Percentiles rank a stretch among this genome's conserved stretches.
Conservation (phyloP, 805 yeast genomes). For the Wickerhamomyces strasburgensis region DNA sequence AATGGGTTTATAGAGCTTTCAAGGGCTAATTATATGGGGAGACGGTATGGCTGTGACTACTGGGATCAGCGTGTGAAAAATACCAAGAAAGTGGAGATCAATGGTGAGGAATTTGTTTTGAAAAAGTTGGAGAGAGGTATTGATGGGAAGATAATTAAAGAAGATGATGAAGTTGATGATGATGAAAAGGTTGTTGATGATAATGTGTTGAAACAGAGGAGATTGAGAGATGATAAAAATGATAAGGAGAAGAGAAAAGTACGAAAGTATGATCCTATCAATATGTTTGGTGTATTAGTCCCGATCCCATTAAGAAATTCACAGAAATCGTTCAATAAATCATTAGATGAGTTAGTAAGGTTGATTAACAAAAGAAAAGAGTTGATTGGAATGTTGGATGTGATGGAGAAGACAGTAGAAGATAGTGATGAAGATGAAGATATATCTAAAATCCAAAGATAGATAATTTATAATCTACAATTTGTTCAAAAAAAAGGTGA, state of each 20-base stretch:
- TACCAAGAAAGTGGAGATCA: slow-evolving; percentile 9
- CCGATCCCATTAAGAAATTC: slow-evolving; percentile 36
- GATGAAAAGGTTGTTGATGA: not conserved
- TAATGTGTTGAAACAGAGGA: not conserved
- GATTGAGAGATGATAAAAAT: not conserved
- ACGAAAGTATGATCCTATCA: slow-evolving; percentile 30
- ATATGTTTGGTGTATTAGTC: slow-evolving; percentile 46
- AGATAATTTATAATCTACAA: not conserved
- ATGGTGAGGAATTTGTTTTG: not conserved
- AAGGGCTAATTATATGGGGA: slow-evolving; percentile 38
- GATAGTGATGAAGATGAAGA: not conserved
- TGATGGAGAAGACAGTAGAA: slow-evolving; percentile 3
- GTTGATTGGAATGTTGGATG: slow-evolving; percentile 1
- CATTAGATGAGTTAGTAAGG: slow-evolving; percentile 21
- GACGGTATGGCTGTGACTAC: slow-evolving; percentile 35
- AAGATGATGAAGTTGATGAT: slow-evolving; percentile 3
- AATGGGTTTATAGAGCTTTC: slow-evolving; percentile 38
- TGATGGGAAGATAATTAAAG: not conserved
- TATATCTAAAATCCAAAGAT: not conserved
- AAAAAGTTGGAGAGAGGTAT: not conserved
- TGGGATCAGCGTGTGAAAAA: slow-evolving; percentile 35
- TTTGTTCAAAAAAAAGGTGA: not conserved
- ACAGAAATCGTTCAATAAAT: slow-evolving; percentile 33
- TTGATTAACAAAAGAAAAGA: slow-evolving; percentile 2
- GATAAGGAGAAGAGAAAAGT: slow-evolving; percentile 3